Conservation (phyloP, 495 filamentous ascomycete species). For the Aspergillus carlsbadensis region DNA sequence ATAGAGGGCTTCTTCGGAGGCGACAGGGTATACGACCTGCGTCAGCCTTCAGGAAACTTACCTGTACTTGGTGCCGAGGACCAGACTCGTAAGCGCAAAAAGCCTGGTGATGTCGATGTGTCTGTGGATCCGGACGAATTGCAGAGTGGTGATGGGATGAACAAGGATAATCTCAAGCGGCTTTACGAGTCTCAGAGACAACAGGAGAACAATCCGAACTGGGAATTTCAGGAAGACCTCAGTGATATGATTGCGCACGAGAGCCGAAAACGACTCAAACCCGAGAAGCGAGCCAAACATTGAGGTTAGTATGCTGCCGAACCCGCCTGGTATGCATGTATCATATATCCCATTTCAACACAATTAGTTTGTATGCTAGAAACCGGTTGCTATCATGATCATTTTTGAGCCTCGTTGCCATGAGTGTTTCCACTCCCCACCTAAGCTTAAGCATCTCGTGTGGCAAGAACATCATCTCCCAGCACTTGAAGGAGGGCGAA, state of each 20-base stretch:
- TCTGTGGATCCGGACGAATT: conserved; percentile 82
- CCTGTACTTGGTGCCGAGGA: conserved; percentile 82
- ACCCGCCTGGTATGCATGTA: too few relatives aligned
- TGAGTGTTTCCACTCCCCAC: too few relatives aligned
- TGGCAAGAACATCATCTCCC: too few relatives aligned
- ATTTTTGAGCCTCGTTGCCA: too few relatives aligned
- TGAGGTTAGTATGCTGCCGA: conserved; percentile 19
- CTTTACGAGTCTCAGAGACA: conserved; percentile 76
- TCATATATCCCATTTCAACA: too few relatives aligned
- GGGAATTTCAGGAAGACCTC: conserved; percentile 88
- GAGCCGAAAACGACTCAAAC: conserved; percentile 83
- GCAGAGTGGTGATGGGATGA: conserved; percentile 66
- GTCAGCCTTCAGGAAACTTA: conserved; percentile 47
- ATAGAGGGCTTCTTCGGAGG: conserved; percentile 94
- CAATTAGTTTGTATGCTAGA: too few relatives aligned
- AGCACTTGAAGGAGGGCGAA: too few relatives aligned
- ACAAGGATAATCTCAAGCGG: conserved; percentile 63
- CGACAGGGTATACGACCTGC: conserved; percentile 87
- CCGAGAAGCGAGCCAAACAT: conserved; percentile 62
- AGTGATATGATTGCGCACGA: conserved; percentile 97
- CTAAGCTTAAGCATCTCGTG: too few relatives aligned
- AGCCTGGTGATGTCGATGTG: conserved; percentile 92
- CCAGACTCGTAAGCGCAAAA: conserved; percentile 80
- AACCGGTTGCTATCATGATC: too few relatives aligned
- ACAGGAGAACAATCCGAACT: conserved; percentile 66